Percentiles rank a stretch among this genome's conserved stretches.
Evolutionary conservation across 2,329 filamentous ascomycete genomes (phyloP).

Genomic region (Penicillium sp.): DNA sequence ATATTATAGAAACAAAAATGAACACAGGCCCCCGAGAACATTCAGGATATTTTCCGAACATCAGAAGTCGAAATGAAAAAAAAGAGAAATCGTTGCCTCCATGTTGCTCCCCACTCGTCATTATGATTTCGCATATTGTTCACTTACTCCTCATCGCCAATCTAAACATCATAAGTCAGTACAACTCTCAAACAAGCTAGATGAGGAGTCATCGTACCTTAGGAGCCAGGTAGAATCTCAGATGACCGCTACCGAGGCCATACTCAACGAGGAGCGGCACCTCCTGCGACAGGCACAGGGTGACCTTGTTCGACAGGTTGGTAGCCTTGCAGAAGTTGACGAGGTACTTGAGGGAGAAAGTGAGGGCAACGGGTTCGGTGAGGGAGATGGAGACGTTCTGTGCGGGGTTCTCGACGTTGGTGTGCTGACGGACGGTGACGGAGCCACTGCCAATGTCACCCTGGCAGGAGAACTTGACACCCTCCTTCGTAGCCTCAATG

Average conservation of each 20-base stretch:
- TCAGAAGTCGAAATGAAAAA: too few species aligned
- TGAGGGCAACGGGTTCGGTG: slow-evolving; percentile 82
- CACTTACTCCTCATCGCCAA: slow-evolving; percentile 49
- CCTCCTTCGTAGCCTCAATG: slow-evolving; percentile 94
- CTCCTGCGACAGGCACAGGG: slow-evolving; percentile 87
- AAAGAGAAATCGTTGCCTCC: too few species aligned
- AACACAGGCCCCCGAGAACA: too few species aligned
- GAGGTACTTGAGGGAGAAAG: slow-evolving; percentile 97
- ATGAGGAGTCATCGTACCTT: too few species aligned
- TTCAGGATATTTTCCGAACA: too few species aligned
- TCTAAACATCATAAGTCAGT: too few species aligned
- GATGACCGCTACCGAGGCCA: slow-evolving; percentile 68
- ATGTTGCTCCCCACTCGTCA: too few species aligned
- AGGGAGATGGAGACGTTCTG: slow-evolving; percentile 82
- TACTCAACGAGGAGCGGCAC: slow-evolving; percentile 96
- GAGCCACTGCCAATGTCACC: slow-evolving; percentile 95
- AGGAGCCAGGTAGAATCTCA: slow-evolving; percentile 95
- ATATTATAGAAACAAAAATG: too few species aligned
- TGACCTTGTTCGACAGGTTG: slow-evolving; percentile 63
- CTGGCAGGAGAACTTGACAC: slow-evolving; percentile 84
- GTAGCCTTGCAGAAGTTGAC: slow-evolving; percentile 99
- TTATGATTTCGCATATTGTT: slow-evolving; percentile 15
- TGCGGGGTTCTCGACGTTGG: slow-evolving; percentile 78
- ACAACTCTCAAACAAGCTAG: too few species aligned
- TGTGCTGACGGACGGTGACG: slow-evolving; percentile 81